Conservation (phyloP, 305 asterid genomes). For the Galium porrigens region DNA sequence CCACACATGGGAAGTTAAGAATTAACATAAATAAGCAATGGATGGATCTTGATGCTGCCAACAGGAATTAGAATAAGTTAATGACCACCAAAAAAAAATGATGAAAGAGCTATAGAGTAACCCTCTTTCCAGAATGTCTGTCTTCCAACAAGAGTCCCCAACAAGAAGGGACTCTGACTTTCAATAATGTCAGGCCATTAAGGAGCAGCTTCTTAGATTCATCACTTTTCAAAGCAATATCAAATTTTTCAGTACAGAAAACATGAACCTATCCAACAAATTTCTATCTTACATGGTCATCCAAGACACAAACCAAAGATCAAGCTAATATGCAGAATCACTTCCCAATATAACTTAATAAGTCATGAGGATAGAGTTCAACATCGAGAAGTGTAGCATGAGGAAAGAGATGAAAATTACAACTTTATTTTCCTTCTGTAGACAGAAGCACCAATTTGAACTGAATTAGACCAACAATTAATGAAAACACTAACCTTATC, state of each 20-base stretch:
- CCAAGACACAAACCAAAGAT: not conserved
- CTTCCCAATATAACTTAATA: not conserved
- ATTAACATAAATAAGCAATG: not conserved
- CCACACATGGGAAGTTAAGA: slow-evolving; percentile 13
- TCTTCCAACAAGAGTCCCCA: not conserved
- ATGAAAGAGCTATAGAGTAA: not conserved
- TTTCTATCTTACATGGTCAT: not conserved
- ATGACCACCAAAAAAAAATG: not conserved
- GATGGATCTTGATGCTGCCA: not conserved
- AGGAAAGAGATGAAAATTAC: slow-evolving; percentile 1
- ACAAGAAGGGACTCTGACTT: not conserved
- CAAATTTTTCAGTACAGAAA: not conserved
- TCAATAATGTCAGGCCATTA: not conserved
- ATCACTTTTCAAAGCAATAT: not conserved
- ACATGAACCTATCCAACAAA: not conserved
- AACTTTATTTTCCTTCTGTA: not conserved
- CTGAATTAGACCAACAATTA: slow-evolving; percentile 7
- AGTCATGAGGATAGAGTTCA: not conserved
- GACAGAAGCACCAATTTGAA: not conserved
- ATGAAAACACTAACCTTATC: slow-evolving; percentile 53
- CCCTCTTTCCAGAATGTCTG: not conserved
- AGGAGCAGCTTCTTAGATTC: not conserved
- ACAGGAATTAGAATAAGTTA: not conserved
- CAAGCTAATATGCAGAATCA: not conserved
- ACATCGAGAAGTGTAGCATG: not conserved